These are phyloP conservation scores for Albatrellus ellisii DNA, from an alignment of 768 basidiomycete genomes.

Conservation along the genomic window DNA sequence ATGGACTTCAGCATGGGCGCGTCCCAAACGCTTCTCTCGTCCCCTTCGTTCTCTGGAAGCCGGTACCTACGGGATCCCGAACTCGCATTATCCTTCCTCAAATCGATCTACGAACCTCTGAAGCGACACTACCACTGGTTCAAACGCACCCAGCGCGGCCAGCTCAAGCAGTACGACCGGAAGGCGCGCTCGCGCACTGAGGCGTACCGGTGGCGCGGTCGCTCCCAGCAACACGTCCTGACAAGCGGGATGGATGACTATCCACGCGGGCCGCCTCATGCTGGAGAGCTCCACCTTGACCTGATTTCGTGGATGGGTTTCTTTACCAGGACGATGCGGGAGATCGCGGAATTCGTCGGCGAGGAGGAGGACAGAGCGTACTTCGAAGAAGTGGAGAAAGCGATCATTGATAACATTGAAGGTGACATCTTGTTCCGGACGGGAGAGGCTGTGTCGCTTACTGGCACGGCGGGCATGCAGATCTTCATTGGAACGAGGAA, in stretches of 20 bases:
- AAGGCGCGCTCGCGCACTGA: slow-evolving; percentile 78
- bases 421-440: slow-evolving; percentile 29
- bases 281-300: slow-evolving; percentile 89
- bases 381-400: slow-evolving; percentile 65
- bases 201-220: slow-evolving; percentile 90
- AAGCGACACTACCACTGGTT: slow-evolving; percentile 96
- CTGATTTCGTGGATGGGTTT: slow-evolving; percentile 95
- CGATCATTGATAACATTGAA: slow-evolving; percentile 75
- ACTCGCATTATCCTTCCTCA: slow-evolving; percentile 54
- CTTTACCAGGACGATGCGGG: slow-evolving; percentile 88
- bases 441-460: background rate
- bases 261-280: slow-evolving; percentile 78
- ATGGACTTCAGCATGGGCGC: slow-evolving; percentile 43
- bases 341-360: slow-evolving; percentile 77
- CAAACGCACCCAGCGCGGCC: slow-evolving; percentile 84
- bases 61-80: slow-evolving; percentile 45
- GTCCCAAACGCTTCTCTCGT: slow-evolving; percentile 37
- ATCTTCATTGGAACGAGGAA: slow-evolving; percentile 88
- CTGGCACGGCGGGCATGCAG: slow-evolving; percentile 25
- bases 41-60: slow-evolving; percentile 10
- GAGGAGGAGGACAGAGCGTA: slow-evolving; percentile 75
- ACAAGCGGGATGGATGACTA: slow-evolving; percentile 98
- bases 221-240: slow-evolving; percentile 75
- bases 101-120: slow-evolving; percentile 69
- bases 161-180: slow-evolving; percentile 83